phyloP scores from a whole-genome alignment of 1,284 basidiomycete species.

The Crepidotus sp. region DNA sequence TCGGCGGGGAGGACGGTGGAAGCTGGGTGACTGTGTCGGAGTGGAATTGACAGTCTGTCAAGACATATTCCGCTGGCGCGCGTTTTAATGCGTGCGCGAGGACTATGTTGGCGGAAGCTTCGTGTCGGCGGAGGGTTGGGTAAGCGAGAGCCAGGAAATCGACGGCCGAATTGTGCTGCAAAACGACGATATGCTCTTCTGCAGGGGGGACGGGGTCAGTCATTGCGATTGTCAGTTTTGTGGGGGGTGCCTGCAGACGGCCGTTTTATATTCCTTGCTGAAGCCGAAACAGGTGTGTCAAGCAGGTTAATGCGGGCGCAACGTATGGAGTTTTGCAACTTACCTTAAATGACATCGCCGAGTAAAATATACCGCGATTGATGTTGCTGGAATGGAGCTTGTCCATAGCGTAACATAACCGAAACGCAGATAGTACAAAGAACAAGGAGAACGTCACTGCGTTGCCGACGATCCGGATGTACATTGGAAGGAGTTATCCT shows the following conservation, averaged over 20 bases:
- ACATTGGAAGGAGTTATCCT: background rate
- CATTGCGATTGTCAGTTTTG: background rate
- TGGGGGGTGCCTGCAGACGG: background rate
- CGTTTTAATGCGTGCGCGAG: conserved; percentile 42
- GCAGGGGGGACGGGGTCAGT: background rate
- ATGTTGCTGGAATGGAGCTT: conserved; percentile 9
- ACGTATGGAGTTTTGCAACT: conserved; percentile 2
- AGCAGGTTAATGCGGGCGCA: conserved; percentile 5
- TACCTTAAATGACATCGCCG: conserved; percentile 9
- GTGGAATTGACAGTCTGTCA: conserved; percentile 31
- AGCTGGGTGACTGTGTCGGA: conserved; percentile 26
- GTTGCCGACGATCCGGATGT: background rate
- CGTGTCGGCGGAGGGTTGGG: conserved; percentile 34
- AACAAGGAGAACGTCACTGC: background rate
- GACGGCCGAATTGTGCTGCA: conserved; percentile 34
- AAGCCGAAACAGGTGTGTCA: conserved; percentile 1
- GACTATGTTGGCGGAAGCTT: conserved; percentile 44
- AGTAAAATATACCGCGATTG: conserved; percentile 3
- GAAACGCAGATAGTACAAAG: background rate
- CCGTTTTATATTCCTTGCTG: background rate
- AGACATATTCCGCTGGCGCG: conserved; percentile 29
- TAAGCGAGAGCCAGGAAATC: conserved; percentile 36
- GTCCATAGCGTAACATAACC: background rate
- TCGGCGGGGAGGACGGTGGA: conserved; percentile 7
- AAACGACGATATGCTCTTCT: conserved; percentile 23